These are phyloP conservation scores for Globisporangium emineosum DNA, from an alignment of 352 stramenopile genomes.

Conservation along the genomic window DNA sequence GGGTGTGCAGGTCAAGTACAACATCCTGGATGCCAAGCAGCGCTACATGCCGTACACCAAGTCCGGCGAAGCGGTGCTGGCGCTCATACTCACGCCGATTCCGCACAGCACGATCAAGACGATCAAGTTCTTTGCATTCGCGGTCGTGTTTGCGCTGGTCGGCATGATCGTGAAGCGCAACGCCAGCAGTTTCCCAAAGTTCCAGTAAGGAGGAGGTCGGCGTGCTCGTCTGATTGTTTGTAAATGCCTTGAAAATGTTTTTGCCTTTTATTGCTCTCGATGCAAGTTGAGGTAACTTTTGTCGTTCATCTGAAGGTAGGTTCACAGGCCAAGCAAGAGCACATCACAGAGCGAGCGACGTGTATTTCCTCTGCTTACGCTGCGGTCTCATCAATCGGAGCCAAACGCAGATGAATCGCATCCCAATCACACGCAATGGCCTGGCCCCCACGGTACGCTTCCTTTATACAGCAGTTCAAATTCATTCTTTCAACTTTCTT, in stretches of 20 bases:
- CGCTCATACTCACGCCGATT: constrained; percentile 32
- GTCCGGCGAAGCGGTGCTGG: constrained; percentile 20
- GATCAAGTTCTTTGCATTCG: constrained; percentile 29
- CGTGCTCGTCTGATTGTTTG: neutral
- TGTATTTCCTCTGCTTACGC: too few species aligned
- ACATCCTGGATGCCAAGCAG: constrained; percentile 48
- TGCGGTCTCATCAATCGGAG: neutral
- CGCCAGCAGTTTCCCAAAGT: neutral
- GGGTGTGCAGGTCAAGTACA: constrained; percentile 30
- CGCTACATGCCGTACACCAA: constrained; percentile 66
- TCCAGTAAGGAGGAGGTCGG: constrained; percentile 1
- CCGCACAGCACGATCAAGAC: constrained; percentile 29
- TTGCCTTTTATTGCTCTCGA: neutral
- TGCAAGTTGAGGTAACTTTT: neutral
- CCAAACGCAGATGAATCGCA: too few species aligned
- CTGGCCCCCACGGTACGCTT: too few species aligned
- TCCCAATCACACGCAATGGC: too few species aligned
- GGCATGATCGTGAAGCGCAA: constrained; percentile 22
- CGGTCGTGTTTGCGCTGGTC: constrained; percentile 24
- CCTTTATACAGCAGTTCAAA: neutral
- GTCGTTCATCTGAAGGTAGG: too few species aligned
- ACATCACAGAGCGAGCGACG: too few species aligned
- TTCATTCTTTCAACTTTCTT: constrained; percentile 1
- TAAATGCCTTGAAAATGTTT: neutral
- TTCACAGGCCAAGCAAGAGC: too few species aligned